Evolutionary conservation across 371 early-diverging fungal species (phyloP).

Genomic region (Thermomucor indicae-seudaticae): DNA sequence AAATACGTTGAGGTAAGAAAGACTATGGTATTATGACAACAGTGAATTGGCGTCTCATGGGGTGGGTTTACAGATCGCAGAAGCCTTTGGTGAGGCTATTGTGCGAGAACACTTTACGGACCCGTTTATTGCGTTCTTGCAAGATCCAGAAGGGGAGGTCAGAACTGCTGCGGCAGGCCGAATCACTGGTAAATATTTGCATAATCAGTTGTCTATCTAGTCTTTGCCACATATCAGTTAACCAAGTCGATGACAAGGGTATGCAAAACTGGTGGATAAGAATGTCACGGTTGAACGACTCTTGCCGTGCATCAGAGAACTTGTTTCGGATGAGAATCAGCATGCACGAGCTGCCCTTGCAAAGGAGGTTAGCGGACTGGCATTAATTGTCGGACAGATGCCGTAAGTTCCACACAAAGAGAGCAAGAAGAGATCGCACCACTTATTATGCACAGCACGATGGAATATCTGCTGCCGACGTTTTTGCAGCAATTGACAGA

Average conservation of each 20-base stretch:
- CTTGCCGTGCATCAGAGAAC: conserved; percentile 85
- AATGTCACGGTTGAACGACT: conserved; percentile 76
- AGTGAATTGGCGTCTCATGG: neutral
- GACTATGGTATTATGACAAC: neutral
- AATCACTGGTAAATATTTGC: conserved; percentile 63
- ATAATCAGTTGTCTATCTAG: neutral
- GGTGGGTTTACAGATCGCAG: conserved; percentile 69
- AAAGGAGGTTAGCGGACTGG: conserved; percentile 91
- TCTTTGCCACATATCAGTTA: neutral
- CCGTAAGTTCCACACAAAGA: conserved; percentile 49
- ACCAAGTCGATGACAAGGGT: conserved; percentile 48
- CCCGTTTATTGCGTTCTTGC: conserved; percentile 77
- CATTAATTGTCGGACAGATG: conserved; percentile 92
- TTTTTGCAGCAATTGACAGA: conserved; percentile 96
- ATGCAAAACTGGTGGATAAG: conserved; percentile 77
- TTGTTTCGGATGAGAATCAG: conserved; percentile 92
- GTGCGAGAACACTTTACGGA: conserved; percentile 70
- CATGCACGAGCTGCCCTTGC: conserved; percentile 96
- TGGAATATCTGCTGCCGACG: conserved; percentile 90
- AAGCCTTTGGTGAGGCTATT: conserved; percentile 77
- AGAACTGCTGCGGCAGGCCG: conserved; percentile 89
- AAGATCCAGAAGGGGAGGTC: conserved; percentile 97
- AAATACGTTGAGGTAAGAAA: conserved; percentile 82
- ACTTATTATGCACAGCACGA: conserved; percentile 55
- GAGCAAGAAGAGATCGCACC: neutral